Base-by-base conservation (phyloP, 2,329 filamentous ascomycete genomes). In the Huntiella bhutanensis region DNA sequence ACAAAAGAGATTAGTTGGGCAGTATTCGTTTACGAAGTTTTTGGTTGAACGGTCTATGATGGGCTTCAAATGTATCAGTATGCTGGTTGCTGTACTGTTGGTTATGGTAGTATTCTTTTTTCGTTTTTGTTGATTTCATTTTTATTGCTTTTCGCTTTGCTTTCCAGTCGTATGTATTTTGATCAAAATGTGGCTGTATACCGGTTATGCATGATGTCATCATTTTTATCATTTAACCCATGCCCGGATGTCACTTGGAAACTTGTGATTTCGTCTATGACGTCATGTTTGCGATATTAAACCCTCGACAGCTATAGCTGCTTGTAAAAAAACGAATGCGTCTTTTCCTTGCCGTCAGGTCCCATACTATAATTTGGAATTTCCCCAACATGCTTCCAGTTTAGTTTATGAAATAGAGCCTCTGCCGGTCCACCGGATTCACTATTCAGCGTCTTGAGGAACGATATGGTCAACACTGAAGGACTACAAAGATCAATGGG, bases 271-370 rank as follows among this genome's bases (percentile, higher is more conserved):
- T 15, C 12, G 16, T 12, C 37, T 12, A 15, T 40, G 15, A 22
- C 5, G 22, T 40, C 16, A 15, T 12, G n/a, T 19, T 15, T 16
- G 11, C 13, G 10, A 35, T n/a, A 28, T 37, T 22, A 2, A 5
- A 10, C 22, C 22, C 8, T 13, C 12, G n/a, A 12, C 8, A 33
- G 16, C 19, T 42, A 40, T 10, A 78, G 59, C 48, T 72, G 64
- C 58, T 77, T 77, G 57, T 75, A 78, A 53, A 75, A 73, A 53
- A 75, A 72, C 0, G 67, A 65, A 45, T 66, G 68, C 51, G 68
- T 67, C 51, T 64, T 66, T 46, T 70, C 56, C 39, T 63, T 64
- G 19, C 69, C 65, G 8, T 62, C 61, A 13, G 68, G 69, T 52
- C 62, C 68, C 47, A 68, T 59, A 43, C 63, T 66, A 58, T 70